Base-by-base conservation (phyloP, 2,329 filamentous ascomycete species). In the Eurotiales sp. region DNA sequence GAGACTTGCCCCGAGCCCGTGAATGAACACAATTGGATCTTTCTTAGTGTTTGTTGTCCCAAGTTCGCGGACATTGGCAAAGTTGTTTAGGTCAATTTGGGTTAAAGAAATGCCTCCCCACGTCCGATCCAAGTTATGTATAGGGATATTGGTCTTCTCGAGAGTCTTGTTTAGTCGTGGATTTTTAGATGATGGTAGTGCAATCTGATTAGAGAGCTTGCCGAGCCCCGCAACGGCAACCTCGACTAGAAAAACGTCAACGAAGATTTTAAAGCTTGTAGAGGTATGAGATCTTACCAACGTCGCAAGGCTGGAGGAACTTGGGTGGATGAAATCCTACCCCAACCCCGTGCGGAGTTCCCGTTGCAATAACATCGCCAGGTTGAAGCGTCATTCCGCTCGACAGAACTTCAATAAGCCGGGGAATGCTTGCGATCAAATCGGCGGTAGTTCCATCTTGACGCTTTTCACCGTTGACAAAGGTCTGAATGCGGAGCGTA, bases 1-100 rank as follows among this genome's bases (percentile, higher is more conserved):
- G 3, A 66, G 65, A 1, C 69, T 75, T 2, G 72, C 75, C 3
- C 78, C 79, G 0, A 83, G 68, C 5, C 80, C 79, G 54, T 82
- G 80, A n/a, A 83, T 63, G 55, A 82, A 81, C 21, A 81, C 62
- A 6, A 78, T 61, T 1, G 69, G 58, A 2, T 61, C 11, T 56
- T 61, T 23, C 67, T 69, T 25, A 61, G 29, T 25, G 54, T 58
- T 45, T 67, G 65, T 57, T 40, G 75, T 72, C 56, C 72, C 66
- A 0, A 78, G 59, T 0, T 59, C 56, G 56, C 77, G 79, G 29
- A 63, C 61, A 27, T 27, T 36, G 53, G 70, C 71, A 51, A 77
- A 60, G 0, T 55, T 58, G n/a, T n/a, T n/a, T n/a, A n/a, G n/a
- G n/a, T n/a, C n/a, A n/a, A n/a, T n/a, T n/a, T n/a, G n/a, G n/a